Conservation (phyloP, 306 rosid genomes). For the Quercus mongolica region DNA sequence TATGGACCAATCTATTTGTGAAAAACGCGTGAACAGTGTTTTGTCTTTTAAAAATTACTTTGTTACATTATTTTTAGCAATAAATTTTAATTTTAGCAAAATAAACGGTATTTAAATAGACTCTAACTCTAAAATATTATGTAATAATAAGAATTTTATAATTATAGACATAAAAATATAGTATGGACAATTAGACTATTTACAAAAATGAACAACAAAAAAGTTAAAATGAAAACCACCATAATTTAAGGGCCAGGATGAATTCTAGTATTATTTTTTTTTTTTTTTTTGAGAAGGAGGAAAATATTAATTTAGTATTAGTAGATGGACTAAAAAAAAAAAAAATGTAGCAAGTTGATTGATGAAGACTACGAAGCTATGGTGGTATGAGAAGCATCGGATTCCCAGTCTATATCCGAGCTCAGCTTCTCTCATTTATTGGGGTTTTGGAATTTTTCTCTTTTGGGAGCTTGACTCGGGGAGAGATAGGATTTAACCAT, state of each 20-base stretch:
- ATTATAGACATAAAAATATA: too few relatives aligned
- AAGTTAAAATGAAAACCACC: too few relatives aligned
- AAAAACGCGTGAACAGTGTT: accelerated
- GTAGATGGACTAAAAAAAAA: not conserved
- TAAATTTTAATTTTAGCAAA: too few relatives aligned
- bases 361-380: not conserved
- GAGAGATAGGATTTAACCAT: conserved; percentile 45
- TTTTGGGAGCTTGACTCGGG: conserved; percentile 16
- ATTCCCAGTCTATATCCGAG: not conserved
- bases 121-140: too few relatives aligned
- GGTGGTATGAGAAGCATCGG: conserved; percentile 15
- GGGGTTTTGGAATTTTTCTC: conserved; percentile 30
- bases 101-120: accelerated
- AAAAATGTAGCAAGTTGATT: not conserved
- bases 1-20: accelerated
- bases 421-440: conserved; percentile 6
- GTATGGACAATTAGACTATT: too few relatives aligned
- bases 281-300: too few relatives aligned
- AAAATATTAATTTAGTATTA: not conserved
- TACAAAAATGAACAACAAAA: too few relatives aligned
- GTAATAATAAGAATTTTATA: too few relatives aligned
- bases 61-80: accelerated
- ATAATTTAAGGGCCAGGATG: too few relatives aligned
- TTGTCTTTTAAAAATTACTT: too few relatives aligned
- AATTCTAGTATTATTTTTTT: not conserved